phyloP scores from a whole-genome alignment of 2,329 filamentous ascomycete genomes.

The Arachnomyces sp. region DNA sequence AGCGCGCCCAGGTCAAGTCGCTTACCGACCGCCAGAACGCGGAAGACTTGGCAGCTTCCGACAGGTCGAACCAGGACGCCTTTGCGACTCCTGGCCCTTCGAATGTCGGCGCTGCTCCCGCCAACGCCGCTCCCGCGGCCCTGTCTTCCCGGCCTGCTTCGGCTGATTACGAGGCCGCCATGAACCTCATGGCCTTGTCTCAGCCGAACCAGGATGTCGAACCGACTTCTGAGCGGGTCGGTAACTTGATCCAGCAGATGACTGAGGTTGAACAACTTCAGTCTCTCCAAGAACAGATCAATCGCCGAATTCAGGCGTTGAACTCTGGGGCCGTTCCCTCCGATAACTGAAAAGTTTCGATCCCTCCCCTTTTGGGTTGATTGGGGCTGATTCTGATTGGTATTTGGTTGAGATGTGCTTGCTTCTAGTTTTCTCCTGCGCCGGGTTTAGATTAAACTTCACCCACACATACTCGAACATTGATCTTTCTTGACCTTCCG shows the following conservation, averaged over 20 bases:
- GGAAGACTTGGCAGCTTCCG: too few relatives aligned
- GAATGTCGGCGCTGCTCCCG: too few relatives aligned
- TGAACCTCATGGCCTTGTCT: slow-evolving; percentile 25
- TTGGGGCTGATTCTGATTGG: slow-evolving; percentile 6
- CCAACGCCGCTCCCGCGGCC: slow-evolving; percentile 8
- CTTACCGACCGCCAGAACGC: too few relatives aligned
- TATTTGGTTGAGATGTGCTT: too few relatives aligned
- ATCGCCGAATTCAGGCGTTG: slow-evolving; percentile 22
- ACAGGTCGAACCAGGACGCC: too few relatives aligned
- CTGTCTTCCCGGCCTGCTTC: slow-evolving; percentile 12
- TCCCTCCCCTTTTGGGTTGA: slow-evolving; percentile 1
- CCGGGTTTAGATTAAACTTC: too few relatives aligned
- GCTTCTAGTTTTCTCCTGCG: too few relatives aligned
- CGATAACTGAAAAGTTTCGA: background rate
- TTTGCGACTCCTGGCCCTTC: too few relatives aligned
- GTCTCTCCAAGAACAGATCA: slow-evolving; percentile 24
- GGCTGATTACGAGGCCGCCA: slow-evolving; percentile 25
- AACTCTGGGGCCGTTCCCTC: slow-evolving; percentile 2
- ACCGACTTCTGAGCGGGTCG: slow-evolving; percentile 16
- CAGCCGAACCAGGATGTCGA: slow-evolving; percentile 7
- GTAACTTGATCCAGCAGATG: slow-evolving; percentile 24
- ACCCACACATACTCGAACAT: too few relatives aligned
- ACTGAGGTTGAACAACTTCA: slow-evolving; percentile 25
- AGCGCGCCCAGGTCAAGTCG: too few relatives aligned
- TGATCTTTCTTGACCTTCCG: too few relatives aligned